Conservation (phyloP, 352 stramenopile species). For the Phytophthora foliorum region DNA sequence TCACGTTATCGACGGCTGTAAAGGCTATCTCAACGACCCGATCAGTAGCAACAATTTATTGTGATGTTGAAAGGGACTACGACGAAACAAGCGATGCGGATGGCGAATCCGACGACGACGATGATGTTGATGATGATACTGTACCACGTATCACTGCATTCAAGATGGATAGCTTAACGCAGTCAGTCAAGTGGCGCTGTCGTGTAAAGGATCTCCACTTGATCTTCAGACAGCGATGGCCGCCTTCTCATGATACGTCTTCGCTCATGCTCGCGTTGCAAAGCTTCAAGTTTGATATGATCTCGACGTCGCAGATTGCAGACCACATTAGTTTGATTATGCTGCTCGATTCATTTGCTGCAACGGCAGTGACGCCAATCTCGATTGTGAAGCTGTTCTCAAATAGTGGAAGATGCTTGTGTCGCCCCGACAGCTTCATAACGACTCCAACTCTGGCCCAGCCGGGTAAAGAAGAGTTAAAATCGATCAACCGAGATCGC, state of each 20-base stretch:
- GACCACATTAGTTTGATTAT: slow-evolving; percentile 83
- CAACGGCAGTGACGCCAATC: slow-evolving; percentile 72
- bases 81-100: slow-evolving; percentile 43
- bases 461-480: slow-evolving; percentile 32
- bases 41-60: slow-evolving; percentile 10
- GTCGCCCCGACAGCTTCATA: slow-evolving; percentile 68
- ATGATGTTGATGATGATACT: slow-evolving; percentile 36
- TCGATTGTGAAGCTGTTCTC: slow-evolving; percentile 76
- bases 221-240: slow-evolving; percentile 64
- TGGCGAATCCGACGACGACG: slow-evolving; percentile 42
- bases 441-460: slow-evolving; percentile 10
- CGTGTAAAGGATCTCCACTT: slow-evolving; percentile 57
- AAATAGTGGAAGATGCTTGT: slow-evolving; percentile 60
- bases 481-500: slow-evolving; percentile 55
- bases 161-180: slow-evolving; percentile 60
- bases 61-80: slow-evolving; percentile 34
- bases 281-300: slow-evolving; percentile 47
- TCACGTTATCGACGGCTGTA: slow-evolving; percentile 49
- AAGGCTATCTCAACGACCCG: slow-evolving; percentile 28
- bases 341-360: slow-evolving; percentile 84
- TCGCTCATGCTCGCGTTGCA: slow-evolving; percentile 58
- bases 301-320: slow-evolving; percentile 52
- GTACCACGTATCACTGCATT: slow-evolving; percentile 24
- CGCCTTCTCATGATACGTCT: slow-evolving; percentile 59
- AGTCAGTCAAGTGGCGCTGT: slow-evolving; percentile 54